phyloP scores from a whole-genome alignment of 768 basidiomycete genomes.

The Sporobolomyces pararoseus region DNA sequence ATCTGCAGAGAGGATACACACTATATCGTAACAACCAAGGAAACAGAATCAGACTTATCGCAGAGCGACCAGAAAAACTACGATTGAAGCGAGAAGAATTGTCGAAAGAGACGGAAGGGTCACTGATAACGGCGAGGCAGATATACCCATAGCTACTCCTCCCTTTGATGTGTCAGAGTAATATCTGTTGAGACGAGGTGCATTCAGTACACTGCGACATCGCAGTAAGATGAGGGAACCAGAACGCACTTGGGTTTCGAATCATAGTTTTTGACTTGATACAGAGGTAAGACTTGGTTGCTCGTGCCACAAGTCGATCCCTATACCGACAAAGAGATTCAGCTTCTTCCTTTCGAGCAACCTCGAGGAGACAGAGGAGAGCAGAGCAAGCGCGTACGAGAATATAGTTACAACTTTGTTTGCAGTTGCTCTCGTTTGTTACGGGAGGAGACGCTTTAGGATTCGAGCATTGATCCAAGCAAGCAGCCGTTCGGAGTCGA shows the following conservation, averaged over 20 bases:
- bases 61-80: background rate
- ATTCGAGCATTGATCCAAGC: conserved; percentile 26
- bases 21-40: background rate
- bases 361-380: no score
- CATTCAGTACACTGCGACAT: no score
- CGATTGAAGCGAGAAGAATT: background rate
- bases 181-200: conserved; percentile 5
- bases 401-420: conserved; percentile 27
- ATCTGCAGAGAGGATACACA: no score
- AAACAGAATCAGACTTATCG: background rate
- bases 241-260: conserved; percentile 23
- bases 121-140: conserved; percentile 11
- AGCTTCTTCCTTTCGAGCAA: no score
- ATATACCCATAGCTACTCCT: conserved; percentile 25
- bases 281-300: conserved; percentile 21
- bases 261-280: conserved; percentile 19
- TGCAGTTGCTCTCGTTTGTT: background rate
- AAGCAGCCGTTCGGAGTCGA: conserved; percentile 26
- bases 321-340: no score
- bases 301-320: conserved; percentile 29
- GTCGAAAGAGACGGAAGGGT: conserved; percentile 10
- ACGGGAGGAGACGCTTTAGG: conserved; percentile 14
- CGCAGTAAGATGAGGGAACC: no score
- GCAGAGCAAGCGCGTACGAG: background rate
- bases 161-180: conserved; percentile 31